Evolutionary conservation across 768 basidiomycete species (phyloP).

Genomic region (Boletellus ananas): DNA sequence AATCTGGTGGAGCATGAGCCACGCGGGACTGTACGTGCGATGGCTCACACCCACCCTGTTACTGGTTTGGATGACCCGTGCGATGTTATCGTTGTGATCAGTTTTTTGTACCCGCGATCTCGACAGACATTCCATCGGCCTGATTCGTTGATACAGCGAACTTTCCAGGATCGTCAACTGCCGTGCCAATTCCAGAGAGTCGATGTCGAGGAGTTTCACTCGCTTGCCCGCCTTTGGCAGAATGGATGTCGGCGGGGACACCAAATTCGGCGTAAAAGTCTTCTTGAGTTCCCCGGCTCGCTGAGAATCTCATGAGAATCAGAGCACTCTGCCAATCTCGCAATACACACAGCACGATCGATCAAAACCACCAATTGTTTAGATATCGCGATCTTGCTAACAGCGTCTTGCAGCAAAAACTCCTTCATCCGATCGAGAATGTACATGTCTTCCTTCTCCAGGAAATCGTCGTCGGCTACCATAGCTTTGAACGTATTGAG

Average conservation of each 20-base stretch:
- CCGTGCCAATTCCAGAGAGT: conserved; percentile 84
- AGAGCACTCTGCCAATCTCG: background rate
- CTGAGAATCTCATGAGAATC: conserved; percentile 27
- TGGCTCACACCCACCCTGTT: conserved; percentile 57
- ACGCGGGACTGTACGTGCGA: background rate
- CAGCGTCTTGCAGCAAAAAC: conserved; percentile 67
- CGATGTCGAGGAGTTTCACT: conserved; percentile 81
- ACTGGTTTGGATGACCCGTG: conserved; percentile 80
- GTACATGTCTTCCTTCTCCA: conserved; percentile 82
- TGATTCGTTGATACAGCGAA: conserved; percentile 80
- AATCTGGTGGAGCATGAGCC: conserved; percentile 49
- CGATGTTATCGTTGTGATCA: conserved; percentile 78
- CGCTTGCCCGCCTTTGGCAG: conserved; percentile 67
- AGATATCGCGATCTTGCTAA: conserved; percentile 61
- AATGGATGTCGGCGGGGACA: conserved; percentile 72
- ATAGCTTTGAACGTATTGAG: conserved; percentile 89
- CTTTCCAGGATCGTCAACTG: conserved; percentile 93
- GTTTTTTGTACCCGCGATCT: conserved; percentile 73
- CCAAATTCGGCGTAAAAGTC: conserved; percentile 49
- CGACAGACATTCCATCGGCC: conserved; percentile 85
- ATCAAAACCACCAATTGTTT: conserved; percentile 72
- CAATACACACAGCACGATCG: conserved; percentile 67
- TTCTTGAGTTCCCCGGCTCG: conserved; percentile 57
- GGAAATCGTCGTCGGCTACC: conserved; percentile 76
- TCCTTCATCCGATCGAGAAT: conserved; percentile 80